phyloP scores from a whole-genome alignment of 169 alveolate species.

The Eimeria falciformis region DNA sequence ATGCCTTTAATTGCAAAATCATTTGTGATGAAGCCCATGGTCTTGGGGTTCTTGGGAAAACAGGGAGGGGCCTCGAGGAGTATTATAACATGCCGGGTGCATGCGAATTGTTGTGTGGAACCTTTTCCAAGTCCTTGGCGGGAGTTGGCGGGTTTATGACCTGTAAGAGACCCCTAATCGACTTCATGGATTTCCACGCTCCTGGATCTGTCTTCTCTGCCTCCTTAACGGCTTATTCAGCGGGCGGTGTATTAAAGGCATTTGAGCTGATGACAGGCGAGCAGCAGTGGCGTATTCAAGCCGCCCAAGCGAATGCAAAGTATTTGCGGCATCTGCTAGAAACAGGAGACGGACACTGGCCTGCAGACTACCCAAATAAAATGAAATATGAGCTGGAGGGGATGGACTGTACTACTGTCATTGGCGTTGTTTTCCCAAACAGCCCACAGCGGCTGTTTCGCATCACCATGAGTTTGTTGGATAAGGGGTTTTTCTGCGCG shows the following conservation, averaged over 20 bases:
- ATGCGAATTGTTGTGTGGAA: slow-evolving; percentile 85
- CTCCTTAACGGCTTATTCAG: slow-evolving; percentile 86
- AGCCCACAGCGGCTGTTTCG: slow-evolving; percentile 83
- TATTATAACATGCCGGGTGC: slow-evolving; percentile 84
- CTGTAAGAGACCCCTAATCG: slow-evolving; percentile 83
- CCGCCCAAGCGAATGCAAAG: slow-evolving; percentile 80
- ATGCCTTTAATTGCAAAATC: slow-evolving; percentile 82
- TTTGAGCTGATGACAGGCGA: slow-evolving; percentile 83
- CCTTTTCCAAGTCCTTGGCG: slow-evolving; percentile 86
- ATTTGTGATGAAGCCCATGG: slow-evolving; percentile 92
- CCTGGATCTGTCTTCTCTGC: slow-evolving; percentile 88
- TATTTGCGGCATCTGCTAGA: slow-evolving; percentile 82
- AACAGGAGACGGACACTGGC: slow-evolving; percentile 85
- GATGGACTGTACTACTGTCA: slow-evolving; percentile 83
- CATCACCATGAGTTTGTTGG: slow-evolving; percentile 77
- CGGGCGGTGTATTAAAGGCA: slow-evolving; percentile 86
- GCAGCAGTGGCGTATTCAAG: slow-evolving; percentile 81
- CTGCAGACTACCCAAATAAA: slow-evolving; percentile 84
- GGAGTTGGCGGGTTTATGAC: slow-evolving; percentile 87
- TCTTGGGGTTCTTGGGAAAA: slow-evolving; percentile 89
- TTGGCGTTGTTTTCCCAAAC: slow-evolving; percentile 85
- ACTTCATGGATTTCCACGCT: slow-evolving; percentile 85
- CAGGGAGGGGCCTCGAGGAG: slow-evolving; percentile 91
- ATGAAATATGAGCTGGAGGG: slow-evolving; percentile 83
- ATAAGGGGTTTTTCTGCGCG: slow-evolving; percentile 81